Evolutionary conservation across 192 early-diverging fungal genomes (phyloP), one percentile per base, ranked within the genome.

Genomic region (Coemansia sp.): DNA sequence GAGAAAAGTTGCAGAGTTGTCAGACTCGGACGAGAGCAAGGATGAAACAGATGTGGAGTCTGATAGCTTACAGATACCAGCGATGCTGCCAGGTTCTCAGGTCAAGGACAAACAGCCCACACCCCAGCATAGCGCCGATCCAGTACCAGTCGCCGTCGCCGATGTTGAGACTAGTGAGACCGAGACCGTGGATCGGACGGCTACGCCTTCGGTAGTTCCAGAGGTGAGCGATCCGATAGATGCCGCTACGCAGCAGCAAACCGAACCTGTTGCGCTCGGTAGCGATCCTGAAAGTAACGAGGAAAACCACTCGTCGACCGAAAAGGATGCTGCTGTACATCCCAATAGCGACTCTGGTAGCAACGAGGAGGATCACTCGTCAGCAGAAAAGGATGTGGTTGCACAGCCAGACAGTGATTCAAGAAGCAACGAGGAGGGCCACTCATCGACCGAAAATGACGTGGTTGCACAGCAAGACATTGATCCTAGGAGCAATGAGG

Each of bases 1-100:
- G 16, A 19, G 52, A 16, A 64, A 54, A 26, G 37, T 26, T n/a
- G 32, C 20, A 19, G 49, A 62, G n/a, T 37, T 37, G 11, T 58
- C 41, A n/a, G 16, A 20, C 52, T 29, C 32, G 8, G 37, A 41
- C 18, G 35, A 23, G 10, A 45, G 16, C 41, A 13, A n/a, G 41
- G 41, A 45, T 13, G 41, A 45, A n/a, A 45, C 41, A 10, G 41
- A 45, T 45, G 41, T 45, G 13, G 41, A n/a, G 41, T 16, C 41
- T n/a, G 41, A 45, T 45, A 45, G 41, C 41, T 45, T 14, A n/a
- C 41, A 16, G 41, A 13, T 5, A 13, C 16, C 41, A 14, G 41
- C 16, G 16, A 3, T n/a, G 41, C 14, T 45, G 41, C 14, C 16
- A n/a, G 14, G 12, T 45, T 13, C 41, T 13, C 41, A n/a, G 12